These are phyloP conservation scores for Phytopythium helicoides DNA, from an alignment of 352 stramenopile genomes.

Conservation along the genomic window DNA sequence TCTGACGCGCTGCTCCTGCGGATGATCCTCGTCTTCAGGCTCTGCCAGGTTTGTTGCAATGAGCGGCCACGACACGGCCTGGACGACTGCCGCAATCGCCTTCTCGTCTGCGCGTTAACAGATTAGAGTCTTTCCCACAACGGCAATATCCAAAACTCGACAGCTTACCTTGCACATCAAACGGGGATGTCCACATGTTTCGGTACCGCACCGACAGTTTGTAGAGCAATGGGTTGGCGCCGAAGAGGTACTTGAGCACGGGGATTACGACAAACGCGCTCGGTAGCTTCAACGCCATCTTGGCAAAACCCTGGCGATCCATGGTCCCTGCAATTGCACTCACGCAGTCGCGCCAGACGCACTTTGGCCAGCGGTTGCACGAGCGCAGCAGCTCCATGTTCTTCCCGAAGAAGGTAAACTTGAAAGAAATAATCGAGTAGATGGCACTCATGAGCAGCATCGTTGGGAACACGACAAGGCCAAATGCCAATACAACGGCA, in stretches of 20 bases:
- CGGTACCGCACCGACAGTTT: constrained; percentile 26
- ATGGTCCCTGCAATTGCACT: constrained; percentile 27
- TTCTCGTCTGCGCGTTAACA: constrained; percentile 26
- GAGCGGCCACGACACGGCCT: constrained; percentile 26
- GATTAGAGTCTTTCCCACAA: neutral
- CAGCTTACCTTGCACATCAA: constrained; percentile 26
- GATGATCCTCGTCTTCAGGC: constrained; percentile 15
- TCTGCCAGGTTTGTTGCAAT: constrained; percentile 9
- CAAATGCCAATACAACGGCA: constrained; percentile 20
- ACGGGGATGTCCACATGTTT: constrained; percentile 34
- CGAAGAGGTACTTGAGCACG: constrained; percentile 43
- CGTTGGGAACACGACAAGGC: constrained; percentile 17
- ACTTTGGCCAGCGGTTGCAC: constrained; percentile 29
- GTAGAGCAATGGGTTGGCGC: constrained; percentile 40
- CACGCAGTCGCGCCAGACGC: constrained; percentile 29
- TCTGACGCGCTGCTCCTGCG: constrained; percentile 10
- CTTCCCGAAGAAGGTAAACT: constrained; percentile 18
- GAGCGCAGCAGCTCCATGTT: constrained; percentile 31
- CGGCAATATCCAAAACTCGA: neutral
- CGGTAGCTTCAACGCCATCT: constrained; percentile 32
- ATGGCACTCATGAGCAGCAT: constrained; percentile 22
- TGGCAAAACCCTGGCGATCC: constrained; percentile 34
- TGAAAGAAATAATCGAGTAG: constrained; percentile 24
- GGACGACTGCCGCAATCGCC: constrained; percentile 23
- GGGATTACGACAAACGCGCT: constrained; percentile 26